These are phyloP conservation scores for Beauveria rudraprayagi DNA, from an alignment of 2,329 filamentous ascomycete genomes.

Conservation along the genomic window DNA sequence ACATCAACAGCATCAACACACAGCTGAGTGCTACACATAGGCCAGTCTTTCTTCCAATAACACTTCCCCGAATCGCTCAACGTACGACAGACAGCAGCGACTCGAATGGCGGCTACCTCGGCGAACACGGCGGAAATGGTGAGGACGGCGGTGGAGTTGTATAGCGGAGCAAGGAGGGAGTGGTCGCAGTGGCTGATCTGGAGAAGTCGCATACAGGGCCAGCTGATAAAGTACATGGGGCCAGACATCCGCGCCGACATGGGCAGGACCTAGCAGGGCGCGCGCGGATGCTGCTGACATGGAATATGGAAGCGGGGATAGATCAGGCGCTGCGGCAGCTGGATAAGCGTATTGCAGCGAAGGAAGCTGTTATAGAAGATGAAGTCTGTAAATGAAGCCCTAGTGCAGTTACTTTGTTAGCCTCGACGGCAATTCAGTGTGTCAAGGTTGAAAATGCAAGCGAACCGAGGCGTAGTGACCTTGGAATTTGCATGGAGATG, in stretches of 20 bases:
- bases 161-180: constrained; percentile 40
- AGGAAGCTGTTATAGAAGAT: background rate
- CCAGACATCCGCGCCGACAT: background rate
- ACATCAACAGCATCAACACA: too few relatives aligned
- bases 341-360: background rate
- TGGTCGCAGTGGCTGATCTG: constrained; percentile 41
- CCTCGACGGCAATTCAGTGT: too few relatives aligned
- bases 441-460: too few relatives aligned
- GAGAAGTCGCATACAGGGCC: constrained; percentile 29
- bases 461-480: too few relatives aligned
- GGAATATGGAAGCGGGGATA: background rate
- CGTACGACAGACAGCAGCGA: too few relatives aligned
- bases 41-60: too few relatives aligned
- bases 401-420: too few relatives aligned
- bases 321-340: background rate
- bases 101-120: background rate
- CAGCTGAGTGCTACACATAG: too few relatives aligned
- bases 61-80: too few relatives aligned
- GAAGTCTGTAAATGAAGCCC: too few relatives aligned
- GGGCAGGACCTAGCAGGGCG: background rate
- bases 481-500: too few relatives aligned
- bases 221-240: constrained; percentile 11
- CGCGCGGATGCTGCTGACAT: background rate
- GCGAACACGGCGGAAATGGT: background rate
- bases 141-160: constrained; percentile 25